A percentile compares a stretch with the other conserved stretches of the same genome.
Conservation (phyloP, 1,139 yeast species). For the Suhomyces choctaworum region DNA sequence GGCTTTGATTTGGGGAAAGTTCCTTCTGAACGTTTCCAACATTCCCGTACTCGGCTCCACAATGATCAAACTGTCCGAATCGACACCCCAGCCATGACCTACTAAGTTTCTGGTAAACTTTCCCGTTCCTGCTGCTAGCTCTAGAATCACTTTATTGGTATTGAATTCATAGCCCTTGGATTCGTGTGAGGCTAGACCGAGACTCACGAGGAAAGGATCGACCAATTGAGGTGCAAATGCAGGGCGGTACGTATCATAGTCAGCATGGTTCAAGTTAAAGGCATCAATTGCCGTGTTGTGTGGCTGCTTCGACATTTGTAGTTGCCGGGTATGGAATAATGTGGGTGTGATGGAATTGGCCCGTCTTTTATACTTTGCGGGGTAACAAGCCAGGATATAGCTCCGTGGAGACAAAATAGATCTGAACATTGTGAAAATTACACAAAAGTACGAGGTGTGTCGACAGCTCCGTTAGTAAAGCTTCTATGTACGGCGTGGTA, state of each 20-base stretch:
- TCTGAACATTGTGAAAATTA: too few relatives aligned
- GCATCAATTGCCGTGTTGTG: constrained; percentile 43
- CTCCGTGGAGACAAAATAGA: too few relatives aligned
- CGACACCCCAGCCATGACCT: constrained; percentile 38
- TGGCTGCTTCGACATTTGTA: constrained; percentile 21
- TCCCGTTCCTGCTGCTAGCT: constrained; percentile 68
- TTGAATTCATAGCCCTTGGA: constrained; percentile 15
- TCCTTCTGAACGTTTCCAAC: constrained; percentile 47
- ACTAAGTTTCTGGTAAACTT: constrained; percentile 56
- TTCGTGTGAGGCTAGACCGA: constrained; percentile 28
- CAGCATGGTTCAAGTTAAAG: constrained; percentile 53
- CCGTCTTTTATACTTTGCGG: too few relatives aligned
- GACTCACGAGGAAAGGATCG: constrained; percentile 41
- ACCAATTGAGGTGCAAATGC: constrained; percentile 51
- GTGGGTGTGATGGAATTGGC: too few relatives aligned
- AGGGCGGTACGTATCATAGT: constrained; percentile 60
- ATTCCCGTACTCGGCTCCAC: constrained; percentile 66
- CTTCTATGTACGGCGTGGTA: too few relatives aligned
- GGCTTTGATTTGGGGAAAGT: constrained; percentile 46
- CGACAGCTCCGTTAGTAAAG: too few relatives aligned
- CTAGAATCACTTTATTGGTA: constrained; percentile 41
- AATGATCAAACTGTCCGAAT: constrained; percentile 34
- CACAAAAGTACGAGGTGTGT: too few relatives aligned
- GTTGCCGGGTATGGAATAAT: too few relatives aligned
- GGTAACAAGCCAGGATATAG: too few relatives aligned